Conservation (phyloP, 108 stramenopile genomes). For the Skeletonema tropicum region DNA sequence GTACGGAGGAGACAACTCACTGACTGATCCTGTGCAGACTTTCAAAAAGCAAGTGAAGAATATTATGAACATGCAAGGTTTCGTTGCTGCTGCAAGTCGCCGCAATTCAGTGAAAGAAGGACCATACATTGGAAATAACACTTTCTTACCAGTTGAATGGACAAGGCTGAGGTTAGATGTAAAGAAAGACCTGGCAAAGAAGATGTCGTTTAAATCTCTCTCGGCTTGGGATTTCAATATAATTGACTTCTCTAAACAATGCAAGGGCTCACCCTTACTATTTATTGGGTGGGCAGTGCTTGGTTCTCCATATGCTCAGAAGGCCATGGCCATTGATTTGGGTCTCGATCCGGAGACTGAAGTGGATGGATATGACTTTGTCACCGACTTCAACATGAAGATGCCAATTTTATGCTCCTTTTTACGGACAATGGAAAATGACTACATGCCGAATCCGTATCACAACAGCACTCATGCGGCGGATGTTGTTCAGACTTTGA, state of each 20-base stretch:
- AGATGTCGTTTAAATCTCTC: constrained; percentile 18
- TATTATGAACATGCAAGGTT: constrained; percentile 20
- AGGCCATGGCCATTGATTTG: constrained; percentile 28
- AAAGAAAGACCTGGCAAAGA: constrained; percentile 16
- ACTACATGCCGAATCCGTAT: constrained; percentile 57
- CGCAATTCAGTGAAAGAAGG: not conserved
- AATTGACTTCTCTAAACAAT: constrained; percentile 18
- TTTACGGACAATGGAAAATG: constrained; percentile 42
- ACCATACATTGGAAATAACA: not conserved
- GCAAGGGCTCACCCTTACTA: constrained; percentile 23
- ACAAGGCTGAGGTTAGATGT: constrained; percentile 22
- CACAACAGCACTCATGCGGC: constrained; percentile 71
- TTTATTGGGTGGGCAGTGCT: constrained; percentile 49
- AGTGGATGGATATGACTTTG: constrained; percentile 49
- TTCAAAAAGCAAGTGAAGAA: constrained; percentile 22
- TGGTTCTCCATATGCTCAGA: constrained; percentile 39
- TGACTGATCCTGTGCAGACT: not conserved
- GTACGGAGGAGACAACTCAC: constrained; percentile 7
- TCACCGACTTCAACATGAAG: constrained; percentile 38
- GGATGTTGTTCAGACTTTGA: constrained; percentile 66
- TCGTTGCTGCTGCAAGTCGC: not conserved
- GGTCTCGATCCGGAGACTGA: constrained; percentile 19
- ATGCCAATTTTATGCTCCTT: constrained; percentile 41
- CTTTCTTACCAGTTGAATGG: constrained; percentile 41
- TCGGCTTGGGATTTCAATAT: constrained; percentile 43